Evolutionary conservation across 352 stramenopile genomes (phyloP).

Genomic region (Pythium apleroticum): DNA sequence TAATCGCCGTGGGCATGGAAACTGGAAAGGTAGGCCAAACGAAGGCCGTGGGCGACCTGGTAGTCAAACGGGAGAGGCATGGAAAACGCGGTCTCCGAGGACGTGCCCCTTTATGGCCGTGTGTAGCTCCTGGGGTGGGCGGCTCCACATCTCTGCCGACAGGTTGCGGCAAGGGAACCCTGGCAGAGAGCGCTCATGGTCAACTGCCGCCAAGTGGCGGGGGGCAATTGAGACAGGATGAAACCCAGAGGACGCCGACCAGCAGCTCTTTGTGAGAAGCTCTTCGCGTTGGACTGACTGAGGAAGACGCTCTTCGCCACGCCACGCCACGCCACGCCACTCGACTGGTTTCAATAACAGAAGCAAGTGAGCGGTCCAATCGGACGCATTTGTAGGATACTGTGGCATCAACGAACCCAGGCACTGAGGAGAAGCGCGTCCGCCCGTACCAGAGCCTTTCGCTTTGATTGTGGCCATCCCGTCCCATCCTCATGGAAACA

Average conservation of each 20-base stretch:
- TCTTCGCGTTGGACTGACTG: background rate
- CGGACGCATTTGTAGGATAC: background rate
- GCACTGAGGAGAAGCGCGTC: background rate
- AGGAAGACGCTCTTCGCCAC: background rate
- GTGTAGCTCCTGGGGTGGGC: background rate
- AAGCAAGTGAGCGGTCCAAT: background rate
- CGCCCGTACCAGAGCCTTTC: background rate
- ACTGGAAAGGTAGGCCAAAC: background rate
- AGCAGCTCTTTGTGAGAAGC: background rate
- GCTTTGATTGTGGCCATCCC: background rate
- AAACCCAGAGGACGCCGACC: background rate
- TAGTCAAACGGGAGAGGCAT: slow-evolving; percentile 9
- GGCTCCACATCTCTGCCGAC: background rate
- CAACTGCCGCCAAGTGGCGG: background rate
- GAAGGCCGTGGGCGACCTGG: slow-evolving; percentile 5
- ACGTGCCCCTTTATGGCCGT: background rate
- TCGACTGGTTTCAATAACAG: too few relatives aligned
- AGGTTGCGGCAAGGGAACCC: background rate
- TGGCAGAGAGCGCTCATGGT: background rate
- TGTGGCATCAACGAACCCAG: background rate
- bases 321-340: too few relatives aligned
- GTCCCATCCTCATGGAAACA: background rate
- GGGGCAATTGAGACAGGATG: background rate
- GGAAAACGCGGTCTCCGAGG: background rate
- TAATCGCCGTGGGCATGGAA: slow-evolving; percentile 4